Conservation (phyloP, 1,284 basidiomycete species). For the Fomitopsis betulina region DNA sequence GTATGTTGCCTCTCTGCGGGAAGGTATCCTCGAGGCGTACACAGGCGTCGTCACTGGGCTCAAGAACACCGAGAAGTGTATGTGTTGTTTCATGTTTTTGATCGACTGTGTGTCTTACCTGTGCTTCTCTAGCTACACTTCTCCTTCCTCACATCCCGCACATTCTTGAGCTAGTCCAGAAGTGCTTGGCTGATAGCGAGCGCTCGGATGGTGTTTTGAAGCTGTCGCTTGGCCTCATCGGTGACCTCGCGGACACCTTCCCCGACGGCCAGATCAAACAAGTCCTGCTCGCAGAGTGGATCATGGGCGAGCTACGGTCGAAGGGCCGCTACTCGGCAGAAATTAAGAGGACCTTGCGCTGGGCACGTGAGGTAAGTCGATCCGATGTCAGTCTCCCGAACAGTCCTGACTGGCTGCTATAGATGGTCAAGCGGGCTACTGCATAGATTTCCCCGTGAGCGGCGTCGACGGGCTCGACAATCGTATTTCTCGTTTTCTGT, state of each 20-base stretch:
- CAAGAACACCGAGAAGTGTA: conserved; percentile 79
- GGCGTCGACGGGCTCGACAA: neutral
- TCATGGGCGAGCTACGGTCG: conserved; percentile 72
- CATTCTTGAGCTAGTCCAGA: conserved; percentile 82
- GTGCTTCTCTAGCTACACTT: conserved; percentile 41
- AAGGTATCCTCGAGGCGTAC: conserved; percentile 96
- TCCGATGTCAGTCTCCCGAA: neutral
- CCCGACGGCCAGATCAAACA: conserved; percentile 79
- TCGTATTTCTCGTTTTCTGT: neutral
- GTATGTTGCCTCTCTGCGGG: conserved; percentile 87
- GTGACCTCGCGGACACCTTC: conserved; percentile 90
- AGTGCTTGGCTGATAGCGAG: conserved; percentile 81
- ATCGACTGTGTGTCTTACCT: conserved; percentile 10
- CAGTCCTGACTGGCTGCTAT: conserved; percentile 8
- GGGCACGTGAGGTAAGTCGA: conserved; percentile 72
- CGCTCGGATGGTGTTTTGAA: conserved; percentile 78
- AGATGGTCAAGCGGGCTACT: conserved; percentile 72
- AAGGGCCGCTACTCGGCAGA: conserved; percentile 65
- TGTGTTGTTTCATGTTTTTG: conserved; percentile 11
- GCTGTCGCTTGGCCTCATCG: conserved; percentile 51
- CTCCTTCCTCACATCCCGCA: conserved; percentile 73
- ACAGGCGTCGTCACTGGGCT: conserved; percentile 92
- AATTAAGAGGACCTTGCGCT: conserved; percentile 76
- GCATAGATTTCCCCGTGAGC: conserved; percentile 34
- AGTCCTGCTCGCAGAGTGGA: conserved; percentile 77